Evolutionary conservation across 805 yeast genomes (phyloP), one percentile per base, ranked within the genome.

Genomic region (Saturnispora serradocipensis): DNA sequence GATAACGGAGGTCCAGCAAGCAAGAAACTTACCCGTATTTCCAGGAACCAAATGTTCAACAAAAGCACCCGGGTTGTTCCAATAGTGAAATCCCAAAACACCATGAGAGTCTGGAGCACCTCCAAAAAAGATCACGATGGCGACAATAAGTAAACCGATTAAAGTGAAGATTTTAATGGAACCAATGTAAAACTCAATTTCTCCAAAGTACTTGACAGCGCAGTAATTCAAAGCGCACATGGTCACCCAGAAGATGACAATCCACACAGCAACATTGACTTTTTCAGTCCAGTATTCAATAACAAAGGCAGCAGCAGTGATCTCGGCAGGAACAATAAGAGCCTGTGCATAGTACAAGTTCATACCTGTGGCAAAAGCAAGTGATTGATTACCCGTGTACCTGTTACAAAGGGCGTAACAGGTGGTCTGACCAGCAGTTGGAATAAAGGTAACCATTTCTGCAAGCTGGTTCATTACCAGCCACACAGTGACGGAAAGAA

Each of bases 171-270:
- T 80, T 63, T 84, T 85, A 61, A 84, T 69, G n/a, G 75, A 59
- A 0, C 86, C 80, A 53, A 80, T 73, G 83, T 82, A 84, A 65
- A 80, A 85, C 53, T 80, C 86, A 42, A 75, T 70, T 61, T 77
- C 82, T 45, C 70, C 72, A 46, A 63, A 68, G 25, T 55, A 56
- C 39, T 59, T 55, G 32, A 67, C 69, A 3, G 84, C 80, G 43
- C 72, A 66, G 45, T 74, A 62, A 59, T 81, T 81, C 35, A 80
- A 62, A 1, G 64, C 58, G 10, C 74, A 65, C 46, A 78, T 72
- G 9, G 75, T 59, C 3, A 69, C 72, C 62, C 78, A 66, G 56
- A 80, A 77, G 13, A 81, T 71, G 4, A 81, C 66, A 48, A 79
- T 77, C 80, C 82, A 77, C 18, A 75, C 80, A n/a, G 78, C 85